Evolutionary conservation across 176 grass and related monocot species (phyloP).

Genomic region (Chloris gayana): DNA sequence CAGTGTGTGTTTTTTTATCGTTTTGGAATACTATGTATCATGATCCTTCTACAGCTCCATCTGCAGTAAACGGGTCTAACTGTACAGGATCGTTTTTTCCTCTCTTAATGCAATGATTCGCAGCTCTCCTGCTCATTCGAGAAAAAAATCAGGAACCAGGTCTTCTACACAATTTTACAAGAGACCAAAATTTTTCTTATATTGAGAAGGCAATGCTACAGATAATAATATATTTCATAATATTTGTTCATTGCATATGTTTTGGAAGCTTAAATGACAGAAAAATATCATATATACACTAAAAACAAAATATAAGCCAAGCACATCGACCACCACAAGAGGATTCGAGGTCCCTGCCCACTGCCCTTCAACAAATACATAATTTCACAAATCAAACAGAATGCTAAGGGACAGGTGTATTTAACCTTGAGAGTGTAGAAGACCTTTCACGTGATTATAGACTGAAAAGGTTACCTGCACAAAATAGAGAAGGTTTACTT

Average conservation of each 20-base stretch:
- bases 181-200: background rate
- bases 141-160: background rate
- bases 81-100: too few species aligned
- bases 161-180: background rate
- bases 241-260: background rate
- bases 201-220: background rate
- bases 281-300: background rate
- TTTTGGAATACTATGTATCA: too few species aligned
- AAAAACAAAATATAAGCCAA: background rate
- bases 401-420: conserved; percentile 9
- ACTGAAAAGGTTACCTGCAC: conserved; percentile 82
- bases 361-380: conserved; percentile 2
- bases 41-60: too few species aligned
- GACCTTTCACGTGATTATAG: conserved; percentile 72
- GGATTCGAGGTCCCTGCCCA: background rate
- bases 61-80: too few species aligned
- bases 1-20: too few species aligned
- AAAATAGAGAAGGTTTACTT: background rate
- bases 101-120: too few species aligned
- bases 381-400: conserved; percentile 5
- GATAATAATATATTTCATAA: background rate
- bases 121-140: too few species aligned
- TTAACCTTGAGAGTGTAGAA: conserved; percentile 65
- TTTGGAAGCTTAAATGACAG: background rate
- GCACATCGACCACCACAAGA: background rate